Evolutionary conservation across 225 moss, liverwort and hornwort species (phyloP).

Genomic region (Polytrichum commune): DNA sequence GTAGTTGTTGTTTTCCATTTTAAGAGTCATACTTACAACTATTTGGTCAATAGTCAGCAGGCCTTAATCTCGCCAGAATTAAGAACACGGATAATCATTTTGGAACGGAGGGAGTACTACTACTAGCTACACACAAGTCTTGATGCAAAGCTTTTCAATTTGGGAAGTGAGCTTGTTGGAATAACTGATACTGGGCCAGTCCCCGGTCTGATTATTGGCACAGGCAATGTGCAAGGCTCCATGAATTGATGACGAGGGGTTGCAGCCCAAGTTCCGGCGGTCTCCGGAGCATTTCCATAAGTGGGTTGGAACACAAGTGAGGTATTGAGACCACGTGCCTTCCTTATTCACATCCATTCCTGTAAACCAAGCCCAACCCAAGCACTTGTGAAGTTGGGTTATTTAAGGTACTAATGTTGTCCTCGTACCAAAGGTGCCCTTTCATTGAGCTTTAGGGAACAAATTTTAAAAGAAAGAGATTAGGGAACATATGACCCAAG

Average conservation of each 20-base stretch:
- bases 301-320: constrained; percentile 66
- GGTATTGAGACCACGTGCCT: constrained; percentile 80
- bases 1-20: too few relatives aligned
- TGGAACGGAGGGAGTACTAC: too few relatives aligned
- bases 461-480: too few relatives aligned
- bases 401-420: background rate
- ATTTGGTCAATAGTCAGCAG: too few relatives aligned
- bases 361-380: constrained; percentile 10
- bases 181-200: constrained; percentile 25
- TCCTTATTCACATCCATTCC: constrained; percentile 31
- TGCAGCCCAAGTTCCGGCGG: constrained; percentile 29
- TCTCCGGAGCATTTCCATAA: constrained; percentile 63
- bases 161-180: constrained; percentile 18
- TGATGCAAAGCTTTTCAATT: constrained; percentile 42
- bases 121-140: constrained; percentile 24
- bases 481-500: background rate
- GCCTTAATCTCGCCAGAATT: too few relatives aligned
- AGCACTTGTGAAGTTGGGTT: background rate
- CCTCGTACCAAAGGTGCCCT: too few relatives aligned
- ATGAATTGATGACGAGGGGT: constrained; percentile 26
- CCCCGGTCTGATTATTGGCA: constrained; percentile 11
- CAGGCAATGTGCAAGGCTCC: constrained; percentile 43
- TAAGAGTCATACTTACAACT: too few relatives aligned
- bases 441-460: too few relatives aligned
- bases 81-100: too few relatives aligned